Evolutionary conservation across 306 rosid species (phyloP).

Genomic region (Prunus kanzakura): DNA sequence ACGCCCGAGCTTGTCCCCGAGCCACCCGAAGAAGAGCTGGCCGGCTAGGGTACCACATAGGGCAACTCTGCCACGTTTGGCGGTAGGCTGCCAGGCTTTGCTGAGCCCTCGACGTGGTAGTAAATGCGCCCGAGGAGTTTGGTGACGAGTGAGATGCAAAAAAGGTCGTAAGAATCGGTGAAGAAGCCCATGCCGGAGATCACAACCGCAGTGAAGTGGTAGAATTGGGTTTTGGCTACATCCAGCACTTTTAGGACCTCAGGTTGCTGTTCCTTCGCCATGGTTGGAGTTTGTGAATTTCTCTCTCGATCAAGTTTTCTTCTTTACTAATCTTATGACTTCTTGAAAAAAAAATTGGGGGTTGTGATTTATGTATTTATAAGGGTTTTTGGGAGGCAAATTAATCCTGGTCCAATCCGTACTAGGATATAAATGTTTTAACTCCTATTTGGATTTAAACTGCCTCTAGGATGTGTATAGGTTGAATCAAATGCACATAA

Average conservation of each 20-base stretch:
- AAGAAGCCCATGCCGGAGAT: slow-evolving; percentile 49
- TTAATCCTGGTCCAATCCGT: not conserved
- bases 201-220: slow-evolving; percentile 39
- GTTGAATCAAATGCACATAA: too few species aligned
- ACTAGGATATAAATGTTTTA: too few species aligned
- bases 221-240: slow-evolving; percentile 34
- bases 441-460: too few species aligned
- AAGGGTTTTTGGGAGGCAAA: not conserved
- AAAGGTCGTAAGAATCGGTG: slow-evolving; percentile 48
- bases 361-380: not conserved
- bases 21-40: slow-evolving; percentile 44
- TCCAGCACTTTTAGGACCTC: slow-evolving; percentile 27
- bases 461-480: too few species aligned
- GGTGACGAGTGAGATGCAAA: slow-evolving; percentile 49
- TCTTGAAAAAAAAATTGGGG: not conserved
- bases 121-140: slow-evolving; percentile 49
- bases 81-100: slow-evolving; percentile 41
- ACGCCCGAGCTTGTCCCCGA: slow-evolving; percentile 47
- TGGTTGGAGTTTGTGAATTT: not conserved
- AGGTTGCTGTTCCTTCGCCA: slow-evolving; percentile 23
- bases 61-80: slow-evolving; percentile 39
- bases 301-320: not conserved
- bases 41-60: slow-evolving; percentile 40
- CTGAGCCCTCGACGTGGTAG: slow-evolving; percentile 22
- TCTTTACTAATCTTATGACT: not conserved